These are phyloP conservation scores for Verticillium klebahnii DNA, from an alignment of 2,329 filamentous ascomycete genomes.

Conservation along the genomic window DNA sequence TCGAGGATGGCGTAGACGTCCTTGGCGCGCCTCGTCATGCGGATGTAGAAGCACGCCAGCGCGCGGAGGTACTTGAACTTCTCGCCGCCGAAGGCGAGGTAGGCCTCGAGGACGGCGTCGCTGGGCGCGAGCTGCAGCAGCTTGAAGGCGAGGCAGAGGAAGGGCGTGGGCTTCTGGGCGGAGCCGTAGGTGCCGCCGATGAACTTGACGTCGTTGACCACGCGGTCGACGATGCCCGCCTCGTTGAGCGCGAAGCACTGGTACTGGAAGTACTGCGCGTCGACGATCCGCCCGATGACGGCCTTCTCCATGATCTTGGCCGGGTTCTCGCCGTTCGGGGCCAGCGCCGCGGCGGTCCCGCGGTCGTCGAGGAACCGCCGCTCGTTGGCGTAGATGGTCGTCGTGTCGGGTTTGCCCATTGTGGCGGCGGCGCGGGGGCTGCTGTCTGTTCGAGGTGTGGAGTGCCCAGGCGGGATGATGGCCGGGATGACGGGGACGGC, in stretches of 20 bases:
- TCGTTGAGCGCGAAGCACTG: constrained; percentile 95
- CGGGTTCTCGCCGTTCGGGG: constrained; percentile 85
- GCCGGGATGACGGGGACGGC: no score
- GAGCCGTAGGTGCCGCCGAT: constrained; percentile 85
- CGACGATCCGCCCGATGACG: constrained; percentile 90
- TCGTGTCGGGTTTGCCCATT: constrained; percentile 32
- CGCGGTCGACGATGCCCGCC: constrained; percentile 78
- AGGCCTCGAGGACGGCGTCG: constrained; percentile 73
- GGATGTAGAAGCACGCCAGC: constrained; percentile 87
- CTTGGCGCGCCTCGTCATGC: constrained; percentile 76
- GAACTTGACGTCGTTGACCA: constrained; percentile 74
- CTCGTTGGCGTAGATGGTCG: constrained; percentile 72
- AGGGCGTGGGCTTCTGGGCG: constrained; percentile 82
- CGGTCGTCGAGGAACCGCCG: constrained; percentile 83
- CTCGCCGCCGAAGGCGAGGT: constrained; percentile 70
- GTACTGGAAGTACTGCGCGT: constrained; percentile 97
- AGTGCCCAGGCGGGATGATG: background rate
- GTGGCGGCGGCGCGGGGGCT: background rate
- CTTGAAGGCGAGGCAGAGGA: constrained; percentile 93
- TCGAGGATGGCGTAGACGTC: constrained; percentile 79
- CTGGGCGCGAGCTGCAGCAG: constrained; percentile 81
- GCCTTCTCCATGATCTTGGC: constrained; percentile 95
- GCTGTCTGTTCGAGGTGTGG: no score
- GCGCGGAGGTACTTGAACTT: constrained; percentile 84
- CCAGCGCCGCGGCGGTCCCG: constrained; percentile 69